Evolutionary conservation across 2,329 filamentous ascomycete genomes (phyloP).

Genomic region (Colletotrichum sublineola): DNA sequence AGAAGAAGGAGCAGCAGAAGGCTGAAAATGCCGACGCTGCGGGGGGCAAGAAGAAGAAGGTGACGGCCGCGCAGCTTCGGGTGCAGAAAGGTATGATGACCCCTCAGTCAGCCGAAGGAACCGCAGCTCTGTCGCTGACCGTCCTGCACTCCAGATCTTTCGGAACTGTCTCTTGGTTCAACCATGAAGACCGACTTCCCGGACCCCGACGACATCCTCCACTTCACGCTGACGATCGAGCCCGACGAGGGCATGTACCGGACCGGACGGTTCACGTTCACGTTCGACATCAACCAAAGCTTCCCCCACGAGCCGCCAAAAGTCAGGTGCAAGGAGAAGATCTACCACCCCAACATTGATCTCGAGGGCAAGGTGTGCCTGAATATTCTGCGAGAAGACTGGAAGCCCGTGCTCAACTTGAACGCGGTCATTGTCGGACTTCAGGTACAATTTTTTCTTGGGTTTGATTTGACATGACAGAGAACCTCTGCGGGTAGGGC

Average conservation of each 20-base stretch:
- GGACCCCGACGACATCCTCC: conserved; percentile 86
- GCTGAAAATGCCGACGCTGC: conserved; percentile 84
- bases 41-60: conserved; percentile 95
- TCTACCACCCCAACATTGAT: conserved; percentile 99
- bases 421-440: conserved; percentile 97
- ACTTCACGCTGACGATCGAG: conserved; percentile 85
- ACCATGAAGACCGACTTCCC: conserved; percentile 88
- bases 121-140: conserved; percentile 25
- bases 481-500: neutral
- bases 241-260: conserved; percentile 93
- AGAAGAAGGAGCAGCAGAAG: conserved; percentile 98
- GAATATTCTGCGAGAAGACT: conserved; percentile 97
- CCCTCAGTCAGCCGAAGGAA: conserved; percentile 7
- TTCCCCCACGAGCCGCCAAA: conserved; percentile 98
- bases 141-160: conserved; percentile 72
- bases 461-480: conserved; percentile 41
- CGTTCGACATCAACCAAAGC: conserved; percentile 91
- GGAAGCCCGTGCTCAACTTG: conserved; percentile 97
- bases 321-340: conserved; percentile 97
- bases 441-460: conserved; percentile 68
- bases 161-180: conserved; percentile 81
- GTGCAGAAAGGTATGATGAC: conserved; percentile 86
- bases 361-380: conserved; percentile 97
- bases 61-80: conserved; percentile 93
- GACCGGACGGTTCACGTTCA: conserved; percentile 87